A percentile compares a stretch with the other conserved stretches of the same genome.
These are phyloP conservation scores for Xylogone sp. DNA, from an alignment of 2,329 filamentous ascomycete species.

Conservation along the genomic window DNA sequence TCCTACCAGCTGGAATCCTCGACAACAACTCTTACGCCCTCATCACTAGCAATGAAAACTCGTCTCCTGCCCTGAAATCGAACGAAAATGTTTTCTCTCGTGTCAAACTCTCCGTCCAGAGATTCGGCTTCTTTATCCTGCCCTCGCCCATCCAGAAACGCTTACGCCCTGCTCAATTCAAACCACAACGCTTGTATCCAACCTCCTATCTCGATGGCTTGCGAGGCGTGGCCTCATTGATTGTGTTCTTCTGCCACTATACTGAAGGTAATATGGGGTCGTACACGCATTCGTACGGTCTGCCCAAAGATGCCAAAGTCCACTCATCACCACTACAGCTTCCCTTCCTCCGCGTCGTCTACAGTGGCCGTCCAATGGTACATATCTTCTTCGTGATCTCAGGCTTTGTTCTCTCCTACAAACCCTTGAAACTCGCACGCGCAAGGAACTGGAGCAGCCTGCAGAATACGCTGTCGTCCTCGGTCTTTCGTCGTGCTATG, in stretches of 20 bases:
- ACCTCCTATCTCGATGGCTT: conserved; percentile 44
- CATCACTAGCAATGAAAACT: no score
- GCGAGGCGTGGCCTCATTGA: conserved; percentile 39
- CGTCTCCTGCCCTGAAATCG: no score
- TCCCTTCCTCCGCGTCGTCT: conserved; percentile 39
- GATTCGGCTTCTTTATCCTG: conserved; percentile 15
- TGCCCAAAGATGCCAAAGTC: conserved; percentile 20
- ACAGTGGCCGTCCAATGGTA: conserved; percentile 39
- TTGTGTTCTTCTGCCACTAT: conserved; percentile 39
- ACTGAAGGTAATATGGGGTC: conserved; percentile 12
- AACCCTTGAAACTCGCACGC: conserved; percentile 35
- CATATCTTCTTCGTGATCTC: conserved; percentile 47
- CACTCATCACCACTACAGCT: conserved; percentile 33
- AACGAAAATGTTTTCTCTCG: background rate
- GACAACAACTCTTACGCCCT: no score
- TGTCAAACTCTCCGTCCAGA: background rate
- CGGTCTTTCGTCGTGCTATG: conserved; percentile 38
- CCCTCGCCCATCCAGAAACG: conserved; percentile 21
- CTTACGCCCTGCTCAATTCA: conserved; percentile 13
- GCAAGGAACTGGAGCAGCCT: conserved; percentile 28
- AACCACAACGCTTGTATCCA: conserved; percentile 17
- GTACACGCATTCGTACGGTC: conserved; percentile 24
- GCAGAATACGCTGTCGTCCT: conserved; percentile 35
- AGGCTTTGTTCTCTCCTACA: conserved; percentile 40
- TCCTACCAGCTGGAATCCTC: no score